Conservation (phyloP, 768 basidiomycete species). For the Tulasnella sp. region DNA sequence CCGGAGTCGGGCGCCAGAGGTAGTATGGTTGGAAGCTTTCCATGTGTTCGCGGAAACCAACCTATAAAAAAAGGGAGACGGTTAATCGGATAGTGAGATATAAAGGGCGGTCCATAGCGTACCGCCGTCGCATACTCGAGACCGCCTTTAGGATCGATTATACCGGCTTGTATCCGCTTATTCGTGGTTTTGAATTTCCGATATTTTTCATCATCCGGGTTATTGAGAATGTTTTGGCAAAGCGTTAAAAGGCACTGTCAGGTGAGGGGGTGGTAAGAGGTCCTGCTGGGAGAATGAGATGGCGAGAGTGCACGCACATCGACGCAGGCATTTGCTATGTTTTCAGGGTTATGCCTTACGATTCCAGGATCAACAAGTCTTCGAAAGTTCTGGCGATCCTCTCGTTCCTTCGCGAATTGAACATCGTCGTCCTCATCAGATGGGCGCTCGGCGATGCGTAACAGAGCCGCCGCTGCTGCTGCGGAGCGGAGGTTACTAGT, state of each 20-base stretch:
- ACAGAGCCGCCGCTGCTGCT: background rate
- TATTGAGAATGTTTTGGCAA: constrained; percentile 58
- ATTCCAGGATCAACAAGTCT: constrained; percentile 72
- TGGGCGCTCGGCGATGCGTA: background rate
- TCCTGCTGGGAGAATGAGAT: background rate
- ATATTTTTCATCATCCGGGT: constrained; percentile 62
- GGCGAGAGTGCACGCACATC: constrained; percentile 36
- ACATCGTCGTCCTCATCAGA: constrained; percentile 16
- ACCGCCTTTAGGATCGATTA: constrained; percentile 60
- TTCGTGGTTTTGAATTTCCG: constrained; percentile 70
- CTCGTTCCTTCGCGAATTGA: constrained; percentile 38
- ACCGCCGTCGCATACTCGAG: constrained; percentile 73
- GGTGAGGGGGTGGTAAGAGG: constrained; percentile 1
- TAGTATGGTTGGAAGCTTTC: constrained; percentile 64
- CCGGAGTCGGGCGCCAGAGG: constrained; percentile 39
- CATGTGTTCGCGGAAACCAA: constrained; percentile 65
- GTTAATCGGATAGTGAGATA: background rate
- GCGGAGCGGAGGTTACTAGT: no score
- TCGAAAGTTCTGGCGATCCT: constrained; percentile 57
- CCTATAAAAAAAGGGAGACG: constrained; percentile 30
- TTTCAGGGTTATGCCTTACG: constrained; percentile 51
- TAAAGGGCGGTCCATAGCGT: constrained; percentile 25
- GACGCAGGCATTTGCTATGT: constrained; percentile 46
- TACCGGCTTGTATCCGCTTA: constrained; percentile 44
- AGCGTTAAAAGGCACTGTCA: constrained; percentile 51